Conservation (phyloP, 23 red algal species). For the Gracilaria caudata region DNA sequence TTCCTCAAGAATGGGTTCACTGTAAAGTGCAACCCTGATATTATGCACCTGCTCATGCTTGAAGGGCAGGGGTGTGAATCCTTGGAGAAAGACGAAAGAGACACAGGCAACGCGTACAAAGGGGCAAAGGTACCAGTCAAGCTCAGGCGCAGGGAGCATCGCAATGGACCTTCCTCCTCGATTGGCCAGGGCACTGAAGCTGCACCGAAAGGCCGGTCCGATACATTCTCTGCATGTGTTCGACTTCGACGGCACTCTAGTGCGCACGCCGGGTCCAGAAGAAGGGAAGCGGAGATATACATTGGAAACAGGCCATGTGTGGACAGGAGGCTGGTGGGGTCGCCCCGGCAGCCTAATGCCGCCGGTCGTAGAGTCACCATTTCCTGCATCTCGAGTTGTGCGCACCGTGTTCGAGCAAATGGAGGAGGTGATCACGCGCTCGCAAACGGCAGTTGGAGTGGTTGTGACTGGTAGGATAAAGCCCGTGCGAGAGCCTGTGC, state of each 20-base stretch:
- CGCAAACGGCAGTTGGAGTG: constrained; percentile 46
- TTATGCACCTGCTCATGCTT: too few species aligned
- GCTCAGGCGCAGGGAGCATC: not conserved
- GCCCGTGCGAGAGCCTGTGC: constrained; percentile 27
- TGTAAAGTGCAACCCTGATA: not conserved
- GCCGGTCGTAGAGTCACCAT: constrained; percentile 54
- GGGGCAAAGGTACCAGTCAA: too few species aligned
- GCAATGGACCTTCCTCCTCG: constrained; percentile 52
- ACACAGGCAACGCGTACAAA: not conserved
- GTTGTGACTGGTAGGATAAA: constrained; percentile 67
- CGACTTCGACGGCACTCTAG: constrained; percentile 69
- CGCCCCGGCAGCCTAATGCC: constrained; percentile 27
- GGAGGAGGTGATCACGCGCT: constrained; percentile 36
- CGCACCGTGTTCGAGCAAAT: constrained; percentile 47
- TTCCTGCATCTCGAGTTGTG: constrained; percentile 48
- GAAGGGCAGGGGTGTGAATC: too few species aligned
- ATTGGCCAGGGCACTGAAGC: constrained; percentile 21
- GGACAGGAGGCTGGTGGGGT: constrained; percentile 68
- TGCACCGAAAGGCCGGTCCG: constrained; percentile 43
- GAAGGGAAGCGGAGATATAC: constrained; percentile 53
- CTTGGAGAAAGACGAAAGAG: not conserved
- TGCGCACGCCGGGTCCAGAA: constrained; percentile 62
- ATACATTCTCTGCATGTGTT: constrained; percentile 64
- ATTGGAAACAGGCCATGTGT: constrained; percentile 40
- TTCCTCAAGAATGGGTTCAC: not conserved